Evolutionary conservation across 495 filamentous ascomycete species (phyloP), one percentile per base, ranked within the genome.

Genomic region (Trichocladium uniseriatum): DNA sequence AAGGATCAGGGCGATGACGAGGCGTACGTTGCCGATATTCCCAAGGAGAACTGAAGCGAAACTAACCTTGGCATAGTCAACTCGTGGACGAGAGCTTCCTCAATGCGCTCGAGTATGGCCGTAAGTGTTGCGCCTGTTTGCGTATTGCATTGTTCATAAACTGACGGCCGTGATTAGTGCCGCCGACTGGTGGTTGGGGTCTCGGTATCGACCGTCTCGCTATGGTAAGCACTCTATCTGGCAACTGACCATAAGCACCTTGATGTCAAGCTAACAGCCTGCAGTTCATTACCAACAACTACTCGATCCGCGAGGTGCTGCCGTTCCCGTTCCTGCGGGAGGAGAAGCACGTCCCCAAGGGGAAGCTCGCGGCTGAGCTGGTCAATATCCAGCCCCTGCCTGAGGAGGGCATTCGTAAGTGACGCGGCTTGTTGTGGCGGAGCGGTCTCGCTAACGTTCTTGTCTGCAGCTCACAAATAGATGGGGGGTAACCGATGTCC

Each of bases 1-100:
- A 98, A 97, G 73, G 90, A 80, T 34, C 86, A 94, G 70, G 92
- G 94, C 62, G 94, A 98, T 58, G 89, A 96, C 56, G 92, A 98
- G 72, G 92, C 89, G 1, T 55, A 55, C 10, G 52, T 55, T 39
- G 1, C 7, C 24, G 2, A 18, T 20, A 11, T 20, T 1, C 8
- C 15, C 11, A 35, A 13, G 36, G 3, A 15, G 19, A 10, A 5
- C 8, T 11, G 34, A 31, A 19, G 18, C 15, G 13, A 19, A 20
- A 32, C 54, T 60, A 52, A 53, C 45, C 20, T 8, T 29, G 15
- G 8, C 36, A 10, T 18, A 57, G 54, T 29, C 94, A 96, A 71
- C 69, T 94, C 50, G 82, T 97, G 52, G 94, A 98, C 52, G 92
- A 97, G 79, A 87, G 80, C 61, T 95, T 95, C 78, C 85, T 87